Base-by-base conservation (phyloP, 2,329 filamentous ascomycete genomes). In the Lecanosticta acicola region DNA sequence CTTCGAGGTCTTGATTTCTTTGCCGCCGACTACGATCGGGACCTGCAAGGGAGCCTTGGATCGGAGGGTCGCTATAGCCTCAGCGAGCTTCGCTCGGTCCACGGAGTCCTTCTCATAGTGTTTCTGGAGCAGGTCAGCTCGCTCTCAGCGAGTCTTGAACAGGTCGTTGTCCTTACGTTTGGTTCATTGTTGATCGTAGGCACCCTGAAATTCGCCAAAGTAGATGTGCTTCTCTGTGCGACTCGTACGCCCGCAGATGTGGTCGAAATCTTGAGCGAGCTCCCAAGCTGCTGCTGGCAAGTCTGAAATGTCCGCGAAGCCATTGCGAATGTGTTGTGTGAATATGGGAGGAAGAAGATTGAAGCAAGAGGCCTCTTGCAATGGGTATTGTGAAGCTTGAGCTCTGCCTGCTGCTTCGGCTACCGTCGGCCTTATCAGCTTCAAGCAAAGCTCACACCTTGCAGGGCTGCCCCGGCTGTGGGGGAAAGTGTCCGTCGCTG, bases 151-250 rank as follows among this genome's bases (percentile, higher is more conserved):
- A 8, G 3, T 11, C 26, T 3, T 18, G 32, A 7, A 17, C 13
- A 3, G 2, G 13, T 21, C 21, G 8, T 39, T 44, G 11, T 29
- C 43, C 87, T 68, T 70, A 95, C 90, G 67, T 96, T 98, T n/a
- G 88, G 88, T 73, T 98, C 93, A 66, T 98, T 98, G 65, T 80
- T 74, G 59, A 96, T 80, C 53, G 82, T 82, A 40, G 93, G 93
- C 41, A 90, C 79, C 74, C 87, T 91, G 78, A 96, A 97, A 50
- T 81, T 77, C 40, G 89, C 90, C 54, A 94, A 75, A 5, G 81
- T 84, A 46, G 82, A 70, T 51, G 62, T 44, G 41, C 48, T 51
- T 43, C 46, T 56, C 39, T 59, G 66, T 57, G 32, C 43, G 44
- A 46, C 38, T 39, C 49, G 42, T 13, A 42, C 24, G 26, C 48